A percentile compares a stretch with the other conserved stretches of the same genome.
Conservation (phyloP, 2,329 filamentous ascomycete species). For the Cordyceps tenuipes region DNA sequence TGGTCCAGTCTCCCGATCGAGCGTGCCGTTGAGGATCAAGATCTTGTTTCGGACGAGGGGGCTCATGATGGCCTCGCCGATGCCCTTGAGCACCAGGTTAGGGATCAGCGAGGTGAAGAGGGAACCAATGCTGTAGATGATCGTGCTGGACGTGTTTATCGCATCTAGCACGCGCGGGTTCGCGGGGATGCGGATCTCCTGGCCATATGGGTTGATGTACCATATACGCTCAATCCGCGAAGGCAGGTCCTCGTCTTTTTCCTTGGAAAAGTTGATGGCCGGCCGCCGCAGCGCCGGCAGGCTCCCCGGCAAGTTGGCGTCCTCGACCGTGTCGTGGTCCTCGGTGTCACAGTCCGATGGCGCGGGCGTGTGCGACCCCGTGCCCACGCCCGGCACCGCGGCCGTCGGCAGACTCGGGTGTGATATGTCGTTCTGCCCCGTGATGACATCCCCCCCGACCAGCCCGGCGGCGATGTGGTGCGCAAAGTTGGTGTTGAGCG, state of each 20-base stretch:
- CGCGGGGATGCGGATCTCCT: slow-evolving; percentile 78
- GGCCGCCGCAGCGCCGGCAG: slow-evolving; percentile 71
- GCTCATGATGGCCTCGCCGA: slow-evolving; percentile 51
- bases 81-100: slow-evolving; percentile 64
- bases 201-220: slow-evolving; percentile 99
- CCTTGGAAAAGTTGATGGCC: slow-evolving; percentile 76
- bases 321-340: slow-evolving; percentile 60
- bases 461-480: slow-evolving; percentile 88
- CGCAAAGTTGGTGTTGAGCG: slow-evolving; percentile 90
- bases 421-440: slow-evolving; percentile 87
- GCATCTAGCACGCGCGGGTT: slow-evolving; percentile 73
- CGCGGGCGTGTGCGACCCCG: slow-evolving; percentile 22
- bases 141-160: slow-evolving; percentile 52
- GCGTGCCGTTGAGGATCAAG: slow-evolving; percentile 72
- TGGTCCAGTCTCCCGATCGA: slow-evolving; percentile 82
- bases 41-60: slow-evolving; percentile 57
- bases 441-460: slow-evolving; percentile 66
- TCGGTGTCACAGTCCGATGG: slow-evolving; percentile 37
- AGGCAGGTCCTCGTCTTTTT: slow-evolving; percentile 64
- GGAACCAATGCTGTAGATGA: slow-evolving; percentile 91
- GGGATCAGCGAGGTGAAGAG: slow-evolving; percentile 87
- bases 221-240: slow-evolving; percentile 74
- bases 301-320: slow-evolving; percentile 73
- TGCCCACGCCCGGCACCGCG: slow-evolving; percentile 22
- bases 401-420: slow-evolving; percentile 64